A percentile compares a stretch with the other conserved stretches of the same genome.
Evolutionary conservation across 2,329 filamentous ascomycete species (phyloP).

Genomic region (Botrytis fragariae): DNA sequence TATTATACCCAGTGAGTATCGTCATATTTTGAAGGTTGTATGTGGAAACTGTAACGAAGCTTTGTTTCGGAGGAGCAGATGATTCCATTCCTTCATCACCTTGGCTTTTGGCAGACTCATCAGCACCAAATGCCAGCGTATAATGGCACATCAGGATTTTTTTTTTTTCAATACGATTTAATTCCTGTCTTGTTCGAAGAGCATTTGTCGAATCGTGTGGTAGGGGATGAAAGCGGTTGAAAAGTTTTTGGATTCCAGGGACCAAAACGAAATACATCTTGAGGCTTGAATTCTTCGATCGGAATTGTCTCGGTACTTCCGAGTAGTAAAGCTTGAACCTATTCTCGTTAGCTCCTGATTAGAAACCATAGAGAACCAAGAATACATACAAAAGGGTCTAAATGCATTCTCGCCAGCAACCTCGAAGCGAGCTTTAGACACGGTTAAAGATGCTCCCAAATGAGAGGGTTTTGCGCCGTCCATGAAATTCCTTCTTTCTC

Average conservation of each 20-base stretch:
- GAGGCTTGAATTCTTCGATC: background rate
- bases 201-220: background rate
- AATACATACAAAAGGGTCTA: background rate
- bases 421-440: background rate
- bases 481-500: background rate
- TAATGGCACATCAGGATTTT: background rate
- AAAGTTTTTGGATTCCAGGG: background rate
- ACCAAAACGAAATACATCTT: background rate
- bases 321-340: background rate
- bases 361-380: background rate
- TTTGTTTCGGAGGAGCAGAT: background rate
- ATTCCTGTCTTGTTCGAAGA: background rate
- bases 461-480: background rate
- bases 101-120: background rate
- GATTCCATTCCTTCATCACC: background rate
- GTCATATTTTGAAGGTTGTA: background rate
- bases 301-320: background rate
- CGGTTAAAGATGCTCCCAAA: background rate
- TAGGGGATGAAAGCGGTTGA: background rate
- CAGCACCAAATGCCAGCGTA: background rate
- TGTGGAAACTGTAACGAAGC: background rate
- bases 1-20: background rate
- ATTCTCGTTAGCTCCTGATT: background rate
- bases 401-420: background rate
- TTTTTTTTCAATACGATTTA: background rate